A percentile compares a stretch with the other conserved stretches of the same genome.
Conservation (phyloP, 2,329 filamentous ascomycete genomes). For the Phaeosphaeriaceae sp. region DNA sequence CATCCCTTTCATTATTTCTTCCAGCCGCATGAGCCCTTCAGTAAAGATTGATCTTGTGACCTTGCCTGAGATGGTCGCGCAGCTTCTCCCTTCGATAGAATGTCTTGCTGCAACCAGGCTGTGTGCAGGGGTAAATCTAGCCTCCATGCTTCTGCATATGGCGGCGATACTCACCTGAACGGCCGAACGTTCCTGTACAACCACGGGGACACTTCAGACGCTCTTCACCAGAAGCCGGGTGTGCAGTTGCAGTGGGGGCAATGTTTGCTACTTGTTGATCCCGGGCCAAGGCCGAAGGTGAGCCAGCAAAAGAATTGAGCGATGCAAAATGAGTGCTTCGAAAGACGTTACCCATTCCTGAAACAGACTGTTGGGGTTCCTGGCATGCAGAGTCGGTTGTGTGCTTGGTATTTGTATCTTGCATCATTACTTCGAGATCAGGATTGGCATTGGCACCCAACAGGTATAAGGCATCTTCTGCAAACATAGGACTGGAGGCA, state of each 20-base stretch:
- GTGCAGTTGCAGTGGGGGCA: not conserved
- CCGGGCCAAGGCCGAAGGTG: not conserved
- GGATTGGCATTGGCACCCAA: not conserved
- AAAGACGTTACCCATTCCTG: not conserved
- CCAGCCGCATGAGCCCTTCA: not conserved
- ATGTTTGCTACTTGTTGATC: conserved; percentile 3
- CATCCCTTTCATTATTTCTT: not conserved
- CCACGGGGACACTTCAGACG: conserved; percentile 5
- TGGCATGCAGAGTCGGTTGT: not conserved
- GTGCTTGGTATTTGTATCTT: not conserved
- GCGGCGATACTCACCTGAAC: conserved; percentile 21
- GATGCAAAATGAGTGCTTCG: not conserved
- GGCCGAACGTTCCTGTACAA: conserved; percentile 14
- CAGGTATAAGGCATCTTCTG: not conserved
- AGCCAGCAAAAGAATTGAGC: no score
- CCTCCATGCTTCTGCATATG: conserved; percentile 21
- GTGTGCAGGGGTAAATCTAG: conserved; percentile 5
- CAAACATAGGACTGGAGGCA: not conserved
- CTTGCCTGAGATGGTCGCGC: conserved; percentile 14
- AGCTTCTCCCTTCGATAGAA: conserved; percentile 28
- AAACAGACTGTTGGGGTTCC: not conserved
- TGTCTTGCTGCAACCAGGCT: conserved; percentile 13
- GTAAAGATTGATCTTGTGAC: not conserved
- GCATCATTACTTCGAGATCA: not conserved
- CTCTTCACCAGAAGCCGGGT: not conserved